These are phyloP conservation scores for Linnemannia elongata DNA, from an alignment of 192 early-diverging fungal species.

Conservation along the genomic window DNA sequence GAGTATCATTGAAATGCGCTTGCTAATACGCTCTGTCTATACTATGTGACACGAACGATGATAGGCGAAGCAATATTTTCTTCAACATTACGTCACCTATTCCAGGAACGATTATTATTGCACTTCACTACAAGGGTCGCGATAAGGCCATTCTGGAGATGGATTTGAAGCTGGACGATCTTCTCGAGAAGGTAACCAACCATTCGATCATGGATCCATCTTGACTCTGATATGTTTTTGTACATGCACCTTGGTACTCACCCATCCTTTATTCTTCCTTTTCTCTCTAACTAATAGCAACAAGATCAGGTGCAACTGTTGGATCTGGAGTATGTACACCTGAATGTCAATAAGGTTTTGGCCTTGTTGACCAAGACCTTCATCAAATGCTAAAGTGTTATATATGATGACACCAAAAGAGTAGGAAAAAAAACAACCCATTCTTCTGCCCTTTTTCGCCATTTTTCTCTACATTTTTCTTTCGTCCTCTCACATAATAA, in stretches of 20 bases:
- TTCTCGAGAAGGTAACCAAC: slow-evolving; percentile 75
- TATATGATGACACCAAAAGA: background rate
- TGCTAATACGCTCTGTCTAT: too few species aligned
- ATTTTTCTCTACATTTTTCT: too few species aligned
- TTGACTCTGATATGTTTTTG: background rate
- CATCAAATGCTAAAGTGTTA: slow-evolving; percentile 58
- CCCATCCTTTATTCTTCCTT: background rate
- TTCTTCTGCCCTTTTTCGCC: too few species aligned
- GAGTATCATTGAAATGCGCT: too few species aligned
- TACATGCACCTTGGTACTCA: background rate
- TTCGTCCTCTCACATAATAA: too few species aligned
- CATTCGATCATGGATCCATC: background rate
- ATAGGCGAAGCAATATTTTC: slow-evolving; percentile 84
- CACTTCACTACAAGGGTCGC: slow-evolving; percentile 90
- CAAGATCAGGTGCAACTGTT: slow-evolving; percentile 88
- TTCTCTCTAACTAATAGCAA: slow-evolving; percentile 72
- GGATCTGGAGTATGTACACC: slow-evolving; percentile 94
- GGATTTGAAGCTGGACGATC: slow-evolving; percentile 92
- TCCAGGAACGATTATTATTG: slow-evolving; percentile 91
- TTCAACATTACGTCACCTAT: slow-evolving; percentile 91
- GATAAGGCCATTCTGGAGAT: slow-evolving; percentile 95
- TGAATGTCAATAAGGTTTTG: slow-evolving; percentile 87
- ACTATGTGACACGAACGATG: background rate
- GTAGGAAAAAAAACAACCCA: too few species aligned
- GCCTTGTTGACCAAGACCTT: slow-evolving; percentile 89